Evolutionary conservation across 2,329 filamentous ascomycete genomes (phyloP).

Genomic region (Monilinia polystroma): DNA sequence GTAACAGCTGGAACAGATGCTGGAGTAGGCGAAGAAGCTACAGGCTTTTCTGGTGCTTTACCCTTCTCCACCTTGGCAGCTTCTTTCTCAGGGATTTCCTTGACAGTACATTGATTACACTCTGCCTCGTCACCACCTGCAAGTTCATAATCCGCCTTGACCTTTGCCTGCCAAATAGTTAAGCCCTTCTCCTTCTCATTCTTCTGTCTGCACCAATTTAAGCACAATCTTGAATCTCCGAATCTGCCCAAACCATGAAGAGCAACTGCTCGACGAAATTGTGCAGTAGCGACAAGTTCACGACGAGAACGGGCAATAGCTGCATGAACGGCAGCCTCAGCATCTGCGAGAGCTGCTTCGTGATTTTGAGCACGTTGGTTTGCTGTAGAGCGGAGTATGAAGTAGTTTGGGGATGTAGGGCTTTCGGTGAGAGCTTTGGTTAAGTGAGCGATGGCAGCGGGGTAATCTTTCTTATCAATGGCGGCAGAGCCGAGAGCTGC

Average conservation of each 20-base stretch:
- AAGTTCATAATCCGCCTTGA: constrained; percentile 50
- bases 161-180: constrained; percentile 59
- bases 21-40: constrained; percentile 18
- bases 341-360: constrained; percentile 66
- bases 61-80: constrained; percentile 4
- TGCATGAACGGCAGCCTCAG: constrained; percentile 62
- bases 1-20: constrained; percentile 39
- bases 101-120: constrained; percentile 45
- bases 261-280: constrained; percentile 75
- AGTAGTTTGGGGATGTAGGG: constrained; percentile 74
- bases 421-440: constrained; percentile 63
- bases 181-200: constrained; percentile 53
- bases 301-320: constrained; percentile 69
- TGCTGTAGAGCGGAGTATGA: constrained; percentile 77
- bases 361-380: constrained; percentile 64
- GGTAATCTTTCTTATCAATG: constrained; percentile 61
- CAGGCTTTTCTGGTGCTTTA: constrained; percentile 15
- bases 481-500: constrained; percentile 57
- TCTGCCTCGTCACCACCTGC: constrained; percentile 50
- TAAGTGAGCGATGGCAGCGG: constrained; percentile 65
- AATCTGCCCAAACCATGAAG: constrained; percentile 68
- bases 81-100: constrained; percentile 51
- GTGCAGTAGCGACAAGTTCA: constrained; percentile 74
- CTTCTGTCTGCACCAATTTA: constrained; percentile 56
- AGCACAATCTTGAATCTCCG: constrained; percentile 72